Conservation (phyloP, 148 eudicot species). For the Camellia lanceoleosa region DNA sequence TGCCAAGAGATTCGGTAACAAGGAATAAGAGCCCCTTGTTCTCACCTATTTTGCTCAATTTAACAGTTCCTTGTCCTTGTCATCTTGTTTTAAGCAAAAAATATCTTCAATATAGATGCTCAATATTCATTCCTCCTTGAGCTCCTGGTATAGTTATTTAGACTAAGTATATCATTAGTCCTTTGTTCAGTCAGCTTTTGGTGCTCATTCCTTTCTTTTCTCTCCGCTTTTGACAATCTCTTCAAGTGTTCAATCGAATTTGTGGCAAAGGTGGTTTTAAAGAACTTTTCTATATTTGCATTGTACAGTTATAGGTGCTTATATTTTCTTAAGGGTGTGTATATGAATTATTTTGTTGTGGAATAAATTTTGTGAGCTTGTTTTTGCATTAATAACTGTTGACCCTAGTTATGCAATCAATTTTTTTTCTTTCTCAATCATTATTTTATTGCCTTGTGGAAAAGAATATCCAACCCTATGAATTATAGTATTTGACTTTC, state of each 20-base stretch:
- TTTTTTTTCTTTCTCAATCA: background rate
- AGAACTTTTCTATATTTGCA: constrained; percentile 16
- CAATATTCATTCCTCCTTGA: constrained; percentile 10
- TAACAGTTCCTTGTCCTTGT: constrained; percentile 36
- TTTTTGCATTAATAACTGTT: background rate
- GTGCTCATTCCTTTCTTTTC: constrained; percentile 13
- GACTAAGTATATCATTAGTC: constrained; percentile 8
- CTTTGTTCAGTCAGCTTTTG: background rate
- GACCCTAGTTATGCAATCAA: background rate
- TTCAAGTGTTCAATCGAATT: constrained; percentile 18
- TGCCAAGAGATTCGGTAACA: constrained; percentile 92
- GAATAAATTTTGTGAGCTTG: constrained; percentile 12
- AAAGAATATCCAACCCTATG: background rate
- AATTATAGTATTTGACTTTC: background rate
- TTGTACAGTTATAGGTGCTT: constrained; percentile 37
- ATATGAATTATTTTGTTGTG: constrained; percentile 22
- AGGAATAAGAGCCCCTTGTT: constrained; percentile 80
- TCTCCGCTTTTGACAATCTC: constrained; percentile 1
- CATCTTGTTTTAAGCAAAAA: constrained; percentile 34
- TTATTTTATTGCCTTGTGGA: constrained; percentile 2
- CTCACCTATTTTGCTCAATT: constrained; percentile 46
- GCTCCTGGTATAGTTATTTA: constrained; percentile 14
- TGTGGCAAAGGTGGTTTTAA: constrained; percentile 16
- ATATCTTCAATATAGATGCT: constrained; percentile 40
- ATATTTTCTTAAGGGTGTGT: constrained; percentile 25